phyloP scores from a whole-genome alignment of 2,329 filamentous ascomycete species.

The Nannizzia gypsea region DNA sequence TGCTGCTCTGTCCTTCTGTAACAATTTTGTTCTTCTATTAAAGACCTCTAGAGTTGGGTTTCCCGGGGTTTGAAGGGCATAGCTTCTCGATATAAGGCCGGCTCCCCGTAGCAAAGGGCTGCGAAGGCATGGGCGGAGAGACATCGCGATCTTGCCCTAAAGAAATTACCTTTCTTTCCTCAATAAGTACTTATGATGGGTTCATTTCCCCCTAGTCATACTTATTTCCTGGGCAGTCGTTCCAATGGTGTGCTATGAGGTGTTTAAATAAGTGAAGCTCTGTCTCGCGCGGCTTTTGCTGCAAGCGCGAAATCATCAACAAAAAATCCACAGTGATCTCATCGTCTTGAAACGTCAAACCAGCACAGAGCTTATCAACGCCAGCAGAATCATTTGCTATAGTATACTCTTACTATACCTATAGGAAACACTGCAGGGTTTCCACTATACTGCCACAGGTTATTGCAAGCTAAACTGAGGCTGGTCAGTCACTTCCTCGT shows the following conservation, averaged over 20 bases:
- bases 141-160: conserved; percentile 17
- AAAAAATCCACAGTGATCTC: background rate
- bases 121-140: conserved; percentile 15
- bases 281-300: background rate
- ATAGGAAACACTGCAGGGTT: too few relatives aligned
- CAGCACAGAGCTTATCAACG: background rate
- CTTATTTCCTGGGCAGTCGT: background rate
- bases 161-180: background rate
- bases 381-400: background rate
- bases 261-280: background rate
- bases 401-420: background rate
- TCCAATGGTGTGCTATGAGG: background rate
- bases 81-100: conserved; percentile 36
- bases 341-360: background rate
- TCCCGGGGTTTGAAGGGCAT: conserved; percentile 68
- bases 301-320: background rate
- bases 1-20: conserved; percentile 82
- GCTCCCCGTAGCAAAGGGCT: conserved; percentile 15
- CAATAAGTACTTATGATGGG: background rate
- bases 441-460: too few relatives aligned
- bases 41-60: conserved; percentile 79
- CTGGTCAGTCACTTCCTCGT: background rate
- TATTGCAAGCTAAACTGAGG: background rate
- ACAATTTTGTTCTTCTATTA: conserved; percentile 73
- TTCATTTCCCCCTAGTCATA: background rate